These are phyloP conservation scores for Wickerhamiella domercqiae DNA, from an alignment of 805 yeast species.

Conservation along the genomic window DNA sequence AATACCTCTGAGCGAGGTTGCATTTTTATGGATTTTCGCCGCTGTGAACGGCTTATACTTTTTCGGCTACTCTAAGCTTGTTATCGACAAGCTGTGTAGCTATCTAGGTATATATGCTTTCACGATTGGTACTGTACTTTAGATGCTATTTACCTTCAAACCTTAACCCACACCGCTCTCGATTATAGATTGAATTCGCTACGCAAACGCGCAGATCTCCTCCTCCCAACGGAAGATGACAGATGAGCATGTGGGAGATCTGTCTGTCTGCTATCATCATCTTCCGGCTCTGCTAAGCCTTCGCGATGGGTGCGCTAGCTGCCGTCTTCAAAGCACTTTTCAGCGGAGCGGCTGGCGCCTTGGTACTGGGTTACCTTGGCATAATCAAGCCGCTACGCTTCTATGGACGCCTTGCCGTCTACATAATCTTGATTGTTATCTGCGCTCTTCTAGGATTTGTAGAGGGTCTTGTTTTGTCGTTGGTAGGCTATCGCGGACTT, in stretches of 20 bases:
- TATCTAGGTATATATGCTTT: constrained; percentile 78
- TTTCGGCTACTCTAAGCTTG: constrained; percentile 53
- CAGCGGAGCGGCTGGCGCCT: constrained; percentile 9
- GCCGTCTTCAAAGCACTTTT: constrained; percentile 5
- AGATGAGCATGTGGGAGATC: no score
- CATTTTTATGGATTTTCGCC: constrained; percentile 37
- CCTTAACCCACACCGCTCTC: no score
- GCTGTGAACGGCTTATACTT: constrained; percentile 55
- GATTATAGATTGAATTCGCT: no score
- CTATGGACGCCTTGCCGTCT: constrained; percentile 21
- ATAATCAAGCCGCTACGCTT: constrained; percentile 24
- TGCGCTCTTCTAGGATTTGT: constrained; percentile 23
- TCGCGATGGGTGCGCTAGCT: constrained; percentile 7
- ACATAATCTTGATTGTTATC: constrained; percentile 18
- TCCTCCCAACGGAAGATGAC: no score
- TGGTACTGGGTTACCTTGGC: constrained; percentile 21
- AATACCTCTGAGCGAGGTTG: constrained; percentile 19
- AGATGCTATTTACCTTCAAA: not conserved
- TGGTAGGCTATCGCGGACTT: constrained; percentile 60
- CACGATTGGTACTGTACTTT: constrained; percentile 28
- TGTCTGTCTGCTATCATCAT: no score
- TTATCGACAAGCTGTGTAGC: constrained; percentile 63
- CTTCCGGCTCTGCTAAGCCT: not conserved
- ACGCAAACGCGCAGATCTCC: no score
- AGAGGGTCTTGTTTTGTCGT: constrained; percentile 50